Evolutionary conservation across 192 early-diverging fungal genomes (phyloP), one percentile per base, ranked within the genome.

Genomic region (Rhizophagus prolifer): DNA sequence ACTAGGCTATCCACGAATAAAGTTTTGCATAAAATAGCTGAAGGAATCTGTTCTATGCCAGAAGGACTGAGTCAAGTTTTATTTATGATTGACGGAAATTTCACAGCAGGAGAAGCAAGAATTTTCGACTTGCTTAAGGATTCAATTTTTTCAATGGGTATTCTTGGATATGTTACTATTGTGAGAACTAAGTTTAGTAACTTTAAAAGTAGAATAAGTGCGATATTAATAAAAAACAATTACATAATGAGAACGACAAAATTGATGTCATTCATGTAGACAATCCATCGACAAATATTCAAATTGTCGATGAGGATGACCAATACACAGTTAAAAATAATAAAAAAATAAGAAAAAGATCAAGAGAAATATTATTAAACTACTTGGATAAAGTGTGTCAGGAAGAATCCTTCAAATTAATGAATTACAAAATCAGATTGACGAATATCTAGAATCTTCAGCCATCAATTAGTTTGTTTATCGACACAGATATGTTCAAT

Each of bases 121-220:
- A 13, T 16, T 0, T 72, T 41, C 58, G 2, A 30, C 14, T 59
- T 14, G 5, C 9, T 9, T 3, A 28, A 50, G 31, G 58, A 41
- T 21, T 38, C 31, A 4, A 2, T 8, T 38, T 4, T 38, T 38
- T 4, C 2, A 16, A 38, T 2, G 34, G 25, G 19, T 8, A 16
- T 72, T 19, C 21, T 19, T 58, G 8, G 36, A 12, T 38, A 72
- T 59, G 58, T 28, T 36, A 72, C 71, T n/a, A 54, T 72, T 50
- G 26, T 72, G 19, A 30, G 70, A 58, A 59, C 46, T 58, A 23
- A 28, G 0, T 50, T 58, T 59, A 26, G 30, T 72, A n/a, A 36
- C 31, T 72, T 72, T 72, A 9, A 34, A 59, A 21, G 36, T 12
- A 59, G 30, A n/a, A 34, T 0, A 16, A 25, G 13, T 59, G 46